Evolutionary conservation across 306 rosid species (phyloP).

Genomic region (Cyclanthera cordifolia): DNA sequence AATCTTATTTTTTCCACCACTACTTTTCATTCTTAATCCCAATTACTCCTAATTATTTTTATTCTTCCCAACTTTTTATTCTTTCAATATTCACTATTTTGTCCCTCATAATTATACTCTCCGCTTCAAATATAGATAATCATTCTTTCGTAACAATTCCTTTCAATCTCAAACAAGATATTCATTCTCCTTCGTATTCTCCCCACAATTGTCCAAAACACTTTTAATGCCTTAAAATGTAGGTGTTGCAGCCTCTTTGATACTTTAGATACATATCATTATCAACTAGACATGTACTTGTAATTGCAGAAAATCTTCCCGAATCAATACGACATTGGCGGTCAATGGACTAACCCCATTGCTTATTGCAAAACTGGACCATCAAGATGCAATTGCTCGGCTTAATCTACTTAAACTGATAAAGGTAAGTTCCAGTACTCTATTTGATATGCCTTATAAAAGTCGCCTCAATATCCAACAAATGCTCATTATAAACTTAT

Average conservation of each 20-base stretch:
- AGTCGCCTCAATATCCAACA: not conserved
- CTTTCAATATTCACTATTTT: too few species aligned
- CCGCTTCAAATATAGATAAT: too few species aligned
- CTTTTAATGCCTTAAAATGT: not conserved
- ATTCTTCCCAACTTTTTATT: too few species aligned
- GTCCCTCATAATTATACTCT: too few species aligned
- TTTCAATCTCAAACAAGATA: too few species aligned
- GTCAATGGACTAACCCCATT: conserved; percentile 92
- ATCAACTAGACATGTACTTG: conserved; percentile 1
- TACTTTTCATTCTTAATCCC: too few species aligned
- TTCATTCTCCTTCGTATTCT: too few species aligned
- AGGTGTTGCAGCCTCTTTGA: not conserved
- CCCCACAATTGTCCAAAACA: too few species aligned
- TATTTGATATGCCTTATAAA: not conserved
- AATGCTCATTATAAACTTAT: not conserved
- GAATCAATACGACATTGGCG: conserved; percentile 90
- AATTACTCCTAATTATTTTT: too few species aligned
- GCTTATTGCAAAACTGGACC: conserved; percentile 88
- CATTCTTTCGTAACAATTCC: too few species aligned
- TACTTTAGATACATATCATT: not conserved
- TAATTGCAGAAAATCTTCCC: conserved; percentile 77
- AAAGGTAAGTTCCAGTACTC: conserved; percentile 38
- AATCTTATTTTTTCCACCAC: too few species aligned
- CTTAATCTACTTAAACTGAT: conserved; percentile 93
- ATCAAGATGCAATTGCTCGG: conserved; percentile 98